Evolutionary conservation across 257 asterid genomes (phyloP), one percentile per base, ranked within the genome.

Genomic region (Echium plantagineum): DNA sequence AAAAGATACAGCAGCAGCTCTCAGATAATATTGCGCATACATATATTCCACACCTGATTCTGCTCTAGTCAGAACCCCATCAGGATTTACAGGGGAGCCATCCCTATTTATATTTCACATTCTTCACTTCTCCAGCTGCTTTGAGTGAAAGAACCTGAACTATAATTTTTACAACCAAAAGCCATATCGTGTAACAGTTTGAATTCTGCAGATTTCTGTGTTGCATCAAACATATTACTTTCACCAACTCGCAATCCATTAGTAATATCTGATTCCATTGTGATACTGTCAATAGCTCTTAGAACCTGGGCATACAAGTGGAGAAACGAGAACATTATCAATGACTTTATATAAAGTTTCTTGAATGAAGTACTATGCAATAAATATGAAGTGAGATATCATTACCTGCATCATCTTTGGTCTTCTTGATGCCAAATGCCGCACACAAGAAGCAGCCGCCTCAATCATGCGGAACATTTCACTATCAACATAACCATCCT

Each of bases 371-470:
- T 55, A 28, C 57, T 55, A 15, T 7, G 20, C 5, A 22, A 17
- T 9, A 19, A 32, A 13, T 58, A 35, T 15, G 15, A 24, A 32
- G 16, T 9, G 6, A 51, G 61, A 64, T 38, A 52, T 5, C 18
- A 46, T 74, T 67, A 89, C 98, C 87, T 88, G 97, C 63, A 94
- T 94, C 96, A 93, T 93, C 53, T 73, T 82, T 55, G 98, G 98
- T 68, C 98, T 82, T 68, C 84, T 89, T n/a, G 85, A 57, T 2
- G 98, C 68, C 28, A 94, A 93, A 82, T 89, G 97, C 22, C 98
- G 90, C 59, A 89, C 90, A 53, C 98, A 93, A 70, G 95, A 94
- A 61, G 98, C 94, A 30, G 98, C 98, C 28, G 87, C 96, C 75
- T 89, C 91, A 19, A 88, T 80, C 76, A 88, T 55, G 21, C 73